A percentile compares a stretch with the other conserved stretches of the same genome.
phyloP scores from a whole-genome alignment of 2,329 filamentous ascomycete genomes.

The Ceratocystis cubensis region DNA sequence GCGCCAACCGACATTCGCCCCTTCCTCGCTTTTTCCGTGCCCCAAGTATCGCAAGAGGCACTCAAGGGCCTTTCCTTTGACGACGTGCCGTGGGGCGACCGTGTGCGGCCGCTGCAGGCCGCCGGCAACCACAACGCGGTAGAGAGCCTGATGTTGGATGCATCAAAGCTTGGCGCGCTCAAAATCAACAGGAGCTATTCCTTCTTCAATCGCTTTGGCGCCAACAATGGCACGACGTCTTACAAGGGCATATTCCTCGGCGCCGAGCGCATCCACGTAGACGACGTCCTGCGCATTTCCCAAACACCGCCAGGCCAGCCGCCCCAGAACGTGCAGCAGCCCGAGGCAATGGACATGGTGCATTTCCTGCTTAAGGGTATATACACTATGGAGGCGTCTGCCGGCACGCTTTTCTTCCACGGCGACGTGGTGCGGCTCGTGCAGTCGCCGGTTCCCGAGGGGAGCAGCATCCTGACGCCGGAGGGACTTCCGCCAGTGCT shows the following conservation, averaged over 20 bases:
- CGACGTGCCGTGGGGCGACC: constrained; percentile 33
- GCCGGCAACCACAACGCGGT: constrained; percentile 29
- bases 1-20: constrained; percentile 35
- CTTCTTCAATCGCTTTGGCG: constrained; percentile 32
- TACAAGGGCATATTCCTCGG: constrained; percentile 41
- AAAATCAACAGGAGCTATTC: constrained; percentile 40
- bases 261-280: constrained; percentile 37
- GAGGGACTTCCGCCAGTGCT: constrained; percentile 34
- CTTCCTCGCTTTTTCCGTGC: constrained; percentile 41
- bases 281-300: constrained; percentile 38
- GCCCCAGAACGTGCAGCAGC: not conserved
- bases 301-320: constrained; percentile 24
- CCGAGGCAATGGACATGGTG: constrained; percentile 27
- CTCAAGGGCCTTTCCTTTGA: constrained; percentile 33
- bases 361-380: constrained; percentile 19
- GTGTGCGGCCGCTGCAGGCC: constrained; percentile 27
- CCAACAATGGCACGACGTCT: constrained; percentile 27
- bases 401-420: constrained; percentile 28
- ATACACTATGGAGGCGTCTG: constrained; percentile 13
- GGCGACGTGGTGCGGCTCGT: constrained; percentile 29
- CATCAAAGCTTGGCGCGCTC: constrained; percentile 39
- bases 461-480: constrained; percentile 11
- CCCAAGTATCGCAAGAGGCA: constrained; percentile 31
- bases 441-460: constrained; percentile 23
- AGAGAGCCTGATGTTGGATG: constrained; percentile 36